phyloP scores from a whole-genome alignment of 805 yeast species.

The Kodamaea laetipori region DNA sequence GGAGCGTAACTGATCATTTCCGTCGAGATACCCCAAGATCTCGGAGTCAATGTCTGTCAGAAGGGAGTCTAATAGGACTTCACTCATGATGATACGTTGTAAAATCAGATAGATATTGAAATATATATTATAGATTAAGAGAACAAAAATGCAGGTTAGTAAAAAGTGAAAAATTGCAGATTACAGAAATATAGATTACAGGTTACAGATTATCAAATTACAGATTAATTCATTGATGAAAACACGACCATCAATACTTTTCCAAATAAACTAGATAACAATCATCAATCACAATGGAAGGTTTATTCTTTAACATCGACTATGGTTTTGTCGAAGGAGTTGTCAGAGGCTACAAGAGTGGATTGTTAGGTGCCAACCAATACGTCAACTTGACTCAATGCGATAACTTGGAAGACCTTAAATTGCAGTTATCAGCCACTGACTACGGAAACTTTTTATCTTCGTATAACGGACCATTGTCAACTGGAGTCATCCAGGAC shows the following conservation, averaged over 20 bases:
- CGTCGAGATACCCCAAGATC: conserved; percentile 20
- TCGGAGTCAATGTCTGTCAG: conserved; percentile 29
- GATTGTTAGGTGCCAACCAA: conserved; percentile 73
- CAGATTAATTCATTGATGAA: too few relatives aligned
- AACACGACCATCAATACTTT: conserved; percentile 2
- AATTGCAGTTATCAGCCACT: conserved; percentile 90
- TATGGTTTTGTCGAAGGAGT: conserved; percentile 91
- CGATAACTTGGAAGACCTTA: conserved; percentile 90
- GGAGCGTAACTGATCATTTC: conserved; percentile 21
- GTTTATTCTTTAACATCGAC: conserved; percentile 86
- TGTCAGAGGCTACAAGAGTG: conserved; percentile 91
- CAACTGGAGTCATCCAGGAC: conserved; percentile 85
- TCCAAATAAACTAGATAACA: conserved; percentile 1
- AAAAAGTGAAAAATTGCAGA: too few relatives aligned
- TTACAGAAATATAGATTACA: too few relatives aligned
- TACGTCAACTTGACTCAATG: conserved; percentile 94
- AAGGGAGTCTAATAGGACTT: conserved; percentile 36
- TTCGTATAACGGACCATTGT: conserved; percentile 76
- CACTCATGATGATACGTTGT: conserved; percentile 31
- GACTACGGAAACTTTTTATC: conserved; percentile 92
- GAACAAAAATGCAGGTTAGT: too few relatives aligned
- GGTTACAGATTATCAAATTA: too few relatives aligned
- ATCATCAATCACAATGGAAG: conserved; percentile 65
- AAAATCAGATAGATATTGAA: not conserved
- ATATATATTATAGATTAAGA: not conserved